phyloP scores from a whole-genome alignment of 2,329 filamentous ascomycete species.

The Juglanconis juglandina region DNA sequence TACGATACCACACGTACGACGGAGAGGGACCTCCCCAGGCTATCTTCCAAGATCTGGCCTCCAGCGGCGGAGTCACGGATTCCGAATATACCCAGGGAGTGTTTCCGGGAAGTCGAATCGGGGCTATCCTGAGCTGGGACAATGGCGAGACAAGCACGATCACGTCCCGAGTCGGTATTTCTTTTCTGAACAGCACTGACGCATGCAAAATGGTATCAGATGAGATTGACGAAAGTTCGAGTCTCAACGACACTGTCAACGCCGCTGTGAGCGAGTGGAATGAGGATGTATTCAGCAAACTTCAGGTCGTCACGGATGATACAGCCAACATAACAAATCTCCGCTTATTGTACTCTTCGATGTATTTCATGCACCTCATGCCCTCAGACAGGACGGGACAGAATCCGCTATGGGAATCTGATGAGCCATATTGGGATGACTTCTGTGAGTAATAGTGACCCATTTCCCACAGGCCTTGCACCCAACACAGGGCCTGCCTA shows the following conservation, averaged over 20 bases:
- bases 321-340: conserved; percentile 44
- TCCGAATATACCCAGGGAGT: conserved; percentile 44
- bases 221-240: conserved; percentile 39
- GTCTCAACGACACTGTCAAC: conserved; percentile 36
- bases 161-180: conserved; percentile 48
- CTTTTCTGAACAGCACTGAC: conserved; percentile 45
- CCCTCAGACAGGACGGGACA: conserved; percentile 63
- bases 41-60: conserved; percentile 2
- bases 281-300: conserved; percentile 41
- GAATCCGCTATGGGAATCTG: conserved; percentile 63
- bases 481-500: too few species aligned
- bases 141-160: conserved; percentile 32
- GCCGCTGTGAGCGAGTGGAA: conserved; percentile 44
- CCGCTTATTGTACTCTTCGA: conserved; percentile 51
- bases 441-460: conserved; percentile 41
- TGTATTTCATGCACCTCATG: conserved; percentile 61
- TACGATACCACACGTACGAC: conserved; percentile 22
- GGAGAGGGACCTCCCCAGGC: conserved; percentile 8
- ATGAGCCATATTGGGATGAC: conserved; percentile 70
- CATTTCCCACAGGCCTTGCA: too few species aligned
- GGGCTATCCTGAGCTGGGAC: conserved; percentile 48
- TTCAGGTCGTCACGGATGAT: conserved; percentile 32
- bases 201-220: conserved; percentile 45
- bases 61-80: conserved; percentile 14
- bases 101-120: conserved; percentile 41